Base-by-base conservation (phyloP, 2,329 filamentous ascomycete species). In the Pseudogymnoascus sp. region DNA sequence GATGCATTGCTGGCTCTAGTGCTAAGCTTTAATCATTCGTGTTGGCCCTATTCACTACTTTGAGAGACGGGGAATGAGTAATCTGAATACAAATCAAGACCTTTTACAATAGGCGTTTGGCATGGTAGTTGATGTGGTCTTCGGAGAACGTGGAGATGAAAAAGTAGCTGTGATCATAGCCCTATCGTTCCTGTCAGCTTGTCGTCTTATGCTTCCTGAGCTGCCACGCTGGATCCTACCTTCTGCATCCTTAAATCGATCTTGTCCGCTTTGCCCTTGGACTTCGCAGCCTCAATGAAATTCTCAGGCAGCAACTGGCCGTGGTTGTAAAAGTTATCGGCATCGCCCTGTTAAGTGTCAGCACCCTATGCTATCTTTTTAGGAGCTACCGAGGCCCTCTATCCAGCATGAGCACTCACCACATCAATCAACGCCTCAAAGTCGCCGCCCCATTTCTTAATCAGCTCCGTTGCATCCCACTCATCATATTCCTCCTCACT, bases 81-180 rank as follows among this genome's bases (percentile, higher is more conserved):
- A 56, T 56, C 50, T 56, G 50, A 56, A 56, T 56, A 33, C 50
- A 56, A 56, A 56, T 56, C 28, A 56, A 56, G 28, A 56, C 50
- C 50, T 56, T 59, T 40, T 60, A 60, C 59, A 84, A 79, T 63
- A 97, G 78, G 73, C 91, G 87, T 80, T 94, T 96, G 68, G 92
- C 93, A 65, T 92, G 92, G 77, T 95, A 91, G 71, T 91, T 87
- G 69, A 97, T 83, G 76, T 99, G 94, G 70, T 97, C 92, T 71
- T 90, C 88, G 47, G 88, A 84, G 74, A 99, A 99, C 14, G 86
- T 86, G 37, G 92, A 88, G 80, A 99, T 95, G 77, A 96, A 97
- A 77, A 86, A 99, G 79, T 99, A 99, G 66, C 91, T 96, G 78
- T 99, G 94, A 75, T 99, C 94, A 73, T 99, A 97, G 66, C 87